Evolutionary conservation across 495 filamentous ascomycete genomes (phyloP), one percentile per base, ranked within the genome.

Genomic region (Aspergillus homomorphus): DNA sequence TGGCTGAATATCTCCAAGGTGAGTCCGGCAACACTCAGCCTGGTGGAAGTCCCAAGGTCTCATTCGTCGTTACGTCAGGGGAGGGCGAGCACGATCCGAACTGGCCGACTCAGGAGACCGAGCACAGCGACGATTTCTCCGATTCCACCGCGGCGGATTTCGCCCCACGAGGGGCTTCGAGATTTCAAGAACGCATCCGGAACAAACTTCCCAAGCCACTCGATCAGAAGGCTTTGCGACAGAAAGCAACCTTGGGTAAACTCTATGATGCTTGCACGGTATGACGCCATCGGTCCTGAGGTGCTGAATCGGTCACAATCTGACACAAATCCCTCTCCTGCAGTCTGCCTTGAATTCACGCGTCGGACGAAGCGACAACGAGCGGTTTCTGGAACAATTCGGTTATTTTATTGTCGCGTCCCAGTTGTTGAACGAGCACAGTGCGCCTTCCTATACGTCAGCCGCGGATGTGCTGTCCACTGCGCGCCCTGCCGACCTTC

Each of bases 1-100:
- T 98, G 75, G 91, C 91, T 69, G 87, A 89, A 61, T 97, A 96
- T 78, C 85, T 98, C 58, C 88, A 96, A 82, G 94, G 93, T 96
- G 70, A 61, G 76, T 76, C 21, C 7, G 26, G 26, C 28, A 33
- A 28, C 53, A 42, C 38, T 9, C 14, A 28, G 33, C 38, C 28
- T 44, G 21, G 30, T 30, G 26, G 42, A 51, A 53, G 51, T 62
- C 30, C 45, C 22, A 44, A 46, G 57, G 54, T 54, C 61, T 70
- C 54, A 72, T 52, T 15, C 56, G 53, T 23, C 61, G 56, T 51
- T 50, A n/a, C 38, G 58, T 52, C 68, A 80, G 83, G 81, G 20
- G 76, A 82, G 55, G 75, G 75, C 57, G 73, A 78, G 66, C 67
- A 69, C 52, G 71, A 76, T 43, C 66, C 75, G 54, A 69, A 69